phyloP scores from a whole-genome alignment of 345 rosid genomes.

The rapeseed (Brassica napus) region DNA sequence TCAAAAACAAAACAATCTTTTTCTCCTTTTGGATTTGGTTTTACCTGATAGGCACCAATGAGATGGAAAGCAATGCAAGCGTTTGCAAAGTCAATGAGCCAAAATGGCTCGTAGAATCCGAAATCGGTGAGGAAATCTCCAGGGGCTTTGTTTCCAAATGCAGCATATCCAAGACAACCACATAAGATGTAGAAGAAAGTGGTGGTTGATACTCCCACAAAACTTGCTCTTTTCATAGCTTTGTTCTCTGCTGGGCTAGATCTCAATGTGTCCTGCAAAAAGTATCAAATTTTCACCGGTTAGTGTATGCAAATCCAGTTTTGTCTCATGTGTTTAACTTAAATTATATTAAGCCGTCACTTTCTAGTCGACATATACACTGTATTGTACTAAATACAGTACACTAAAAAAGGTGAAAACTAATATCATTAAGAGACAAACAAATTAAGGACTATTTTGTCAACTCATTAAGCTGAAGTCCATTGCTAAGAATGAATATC shows the following conservation, averaged over 20 bases:
- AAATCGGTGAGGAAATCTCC: slow-evolving; percentile 94
- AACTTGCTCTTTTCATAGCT: slow-evolving; percentile 66
- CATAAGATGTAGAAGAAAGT: slow-evolving; percentile 78
- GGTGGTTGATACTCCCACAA: slow-evolving; percentile 60
- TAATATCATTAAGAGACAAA: slow-evolving; percentile 16
- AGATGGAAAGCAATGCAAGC: slow-evolving; percentile 79
- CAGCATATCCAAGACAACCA: slow-evolving; percentile 83
- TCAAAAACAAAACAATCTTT: neutral
- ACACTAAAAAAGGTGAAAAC: slow-evolving; percentile 10
- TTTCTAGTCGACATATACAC: neutral
- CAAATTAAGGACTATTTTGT: neutral
- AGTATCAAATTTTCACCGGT: neutral
- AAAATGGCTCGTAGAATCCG: slow-evolving; percentile 88
- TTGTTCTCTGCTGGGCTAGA: slow-evolving; percentile 77
- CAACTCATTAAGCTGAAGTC: slow-evolving; percentile 24
- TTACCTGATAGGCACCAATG: slow-evolving; percentile 86
- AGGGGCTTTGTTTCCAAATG: slow-evolving; percentile 87
- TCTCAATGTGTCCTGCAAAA: slow-evolving; percentile 60
- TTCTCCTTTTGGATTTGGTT: neutral
- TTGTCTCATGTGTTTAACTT: neutral
- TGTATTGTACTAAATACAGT: neutral
- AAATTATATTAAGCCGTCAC: neutral
- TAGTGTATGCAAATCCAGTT: neutral
- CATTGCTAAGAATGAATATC: slow-evolving; percentile 12
- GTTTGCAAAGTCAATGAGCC: slow-evolving; percentile 86